Evolutionary conservation across 2,329 filamentous ascomycete genomes (phyloP).

Genomic region (Zymoseptoria pseudotritici): DNA sequence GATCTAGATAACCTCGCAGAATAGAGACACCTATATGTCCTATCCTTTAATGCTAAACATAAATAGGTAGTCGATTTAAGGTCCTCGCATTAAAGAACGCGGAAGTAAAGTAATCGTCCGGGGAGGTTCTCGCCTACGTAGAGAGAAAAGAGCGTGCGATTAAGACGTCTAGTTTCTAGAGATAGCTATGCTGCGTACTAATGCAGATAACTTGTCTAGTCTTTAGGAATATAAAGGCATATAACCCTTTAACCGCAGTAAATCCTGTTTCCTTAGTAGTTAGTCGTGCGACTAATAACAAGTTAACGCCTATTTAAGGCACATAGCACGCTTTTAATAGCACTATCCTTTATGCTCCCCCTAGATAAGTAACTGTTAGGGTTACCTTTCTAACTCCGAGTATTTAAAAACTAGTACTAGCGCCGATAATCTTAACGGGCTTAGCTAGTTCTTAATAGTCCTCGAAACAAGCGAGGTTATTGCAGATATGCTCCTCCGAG

Average conservation of each 20-base stretch:
- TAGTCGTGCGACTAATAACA: not conserved
- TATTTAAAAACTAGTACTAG: not conserved
- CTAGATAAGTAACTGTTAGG: not conserved
- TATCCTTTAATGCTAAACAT: conserved; percentile 1
- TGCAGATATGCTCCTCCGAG: not conserved
- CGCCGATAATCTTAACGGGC: not conserved
- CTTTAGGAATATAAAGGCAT: not conserved
- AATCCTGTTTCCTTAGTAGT: not conserved
- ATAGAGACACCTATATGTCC: not conserved
- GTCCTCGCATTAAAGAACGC: not conserved
- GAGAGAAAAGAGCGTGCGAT: not conserved
- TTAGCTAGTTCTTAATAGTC: not conserved
- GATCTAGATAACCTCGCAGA: not conserved
- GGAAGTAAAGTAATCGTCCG: not conserved
- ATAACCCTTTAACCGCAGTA: not conserved
- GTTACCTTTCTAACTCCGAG: not conserved
- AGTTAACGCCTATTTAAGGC: not conserved
- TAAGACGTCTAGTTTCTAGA: not conserved
- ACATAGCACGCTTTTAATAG: not conserved
- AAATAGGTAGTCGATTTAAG: not conserved
- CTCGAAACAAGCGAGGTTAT: not conserved
- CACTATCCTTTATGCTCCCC: not conserved
- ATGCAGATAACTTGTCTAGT: not conserved
- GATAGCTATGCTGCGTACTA: not conserved
- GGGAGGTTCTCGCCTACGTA: not conserved